A percentile compares a stretch with the other conserved stretches of the same genome.
These are phyloP conservation scores for Periconia sp. DNA, from an alignment of 2,329 filamentous ascomycete species.

Conservation along the genomic window DNA sequence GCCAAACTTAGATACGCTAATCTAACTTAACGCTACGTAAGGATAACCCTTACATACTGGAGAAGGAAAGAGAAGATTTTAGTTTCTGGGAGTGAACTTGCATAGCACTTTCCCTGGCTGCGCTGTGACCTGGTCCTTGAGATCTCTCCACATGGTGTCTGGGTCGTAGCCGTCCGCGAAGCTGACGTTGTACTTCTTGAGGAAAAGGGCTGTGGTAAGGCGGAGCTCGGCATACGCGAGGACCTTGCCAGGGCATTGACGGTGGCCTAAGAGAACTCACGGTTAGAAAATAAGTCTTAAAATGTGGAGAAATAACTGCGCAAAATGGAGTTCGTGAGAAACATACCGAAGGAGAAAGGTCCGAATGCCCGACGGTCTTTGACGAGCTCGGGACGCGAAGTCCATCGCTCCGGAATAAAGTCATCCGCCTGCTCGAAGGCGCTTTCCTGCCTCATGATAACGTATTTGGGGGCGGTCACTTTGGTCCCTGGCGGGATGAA, in stretches of 20 bases:
- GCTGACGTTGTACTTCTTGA: slow-evolving; percentile 7
- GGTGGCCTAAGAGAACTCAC: slow-evolving; percentile 1
- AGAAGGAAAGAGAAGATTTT: too few relatives aligned
- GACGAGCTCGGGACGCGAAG: background rate
- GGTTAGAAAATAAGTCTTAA: background rate
- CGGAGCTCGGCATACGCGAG: slow-evolving; percentile 11
- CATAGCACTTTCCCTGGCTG: slow-evolving; percentile 7
- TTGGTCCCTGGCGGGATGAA: slow-evolving; percentile 15
- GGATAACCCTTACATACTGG: too few relatives aligned
- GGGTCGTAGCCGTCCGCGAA: slow-evolving; percentile 10
- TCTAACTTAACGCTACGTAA: too few relatives aligned
- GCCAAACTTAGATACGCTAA: too few relatives aligned
- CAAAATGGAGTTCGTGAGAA: background rate
- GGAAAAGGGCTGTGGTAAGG: slow-evolving; percentile 6
- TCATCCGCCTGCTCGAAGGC: background rate
- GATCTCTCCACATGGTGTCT: slow-evolving; percentile 4
- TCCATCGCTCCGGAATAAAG: background rate
- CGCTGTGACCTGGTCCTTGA: slow-evolving; percentile 17
- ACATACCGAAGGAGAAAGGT: slow-evolving; percentile 55
- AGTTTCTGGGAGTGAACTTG: too few relatives aligned
- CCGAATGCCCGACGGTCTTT: too few relatives aligned
- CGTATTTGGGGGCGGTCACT: slow-evolving; percentile 18
- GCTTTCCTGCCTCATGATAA: slow-evolving; percentile 1
- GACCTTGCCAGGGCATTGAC: slow-evolving; percentile 13
- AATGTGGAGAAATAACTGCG: background rate